These are phyloP conservation scores for Conidiobolus coronatus DNA, from an alignment of 371 early-diverging fungal species.

Conservation along the genomic window DNA sequence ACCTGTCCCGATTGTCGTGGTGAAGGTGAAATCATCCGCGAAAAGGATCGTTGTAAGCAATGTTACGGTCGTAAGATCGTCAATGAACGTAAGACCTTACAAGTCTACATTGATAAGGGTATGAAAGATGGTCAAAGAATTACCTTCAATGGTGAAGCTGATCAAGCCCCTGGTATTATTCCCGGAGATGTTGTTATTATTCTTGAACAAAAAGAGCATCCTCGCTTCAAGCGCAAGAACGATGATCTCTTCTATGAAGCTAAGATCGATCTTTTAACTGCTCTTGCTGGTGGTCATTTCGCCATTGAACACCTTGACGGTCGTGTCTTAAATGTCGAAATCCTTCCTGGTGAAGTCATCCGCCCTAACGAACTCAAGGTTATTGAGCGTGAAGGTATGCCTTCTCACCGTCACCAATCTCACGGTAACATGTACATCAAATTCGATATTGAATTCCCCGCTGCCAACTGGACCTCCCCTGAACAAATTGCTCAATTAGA, in stretches of 20 bases:
- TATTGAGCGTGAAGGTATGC: conserved; percentile 87
- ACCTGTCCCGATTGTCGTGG: conserved; percentile 40
- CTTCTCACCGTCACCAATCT: conserved; percentile 66
- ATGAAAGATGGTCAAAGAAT: conserved; percentile 78
- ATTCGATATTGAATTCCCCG: conserved; percentile 89
- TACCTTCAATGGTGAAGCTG: conserved; percentile 72
- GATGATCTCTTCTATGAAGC: conserved; percentile 47
- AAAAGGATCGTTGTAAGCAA: conserved; percentile 66
- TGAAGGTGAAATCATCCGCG: conserved; percentile 44
- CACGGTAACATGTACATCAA: conserved; percentile 78
- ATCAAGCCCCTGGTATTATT: conserved; percentile 53
- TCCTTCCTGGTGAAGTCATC: conserved; percentile 78
- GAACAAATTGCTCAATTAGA: conserved; percentile 18
- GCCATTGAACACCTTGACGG: conserved; percentile 72
- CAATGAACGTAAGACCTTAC: conserved; percentile 65
- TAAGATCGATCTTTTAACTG: conserved; percentile 70
- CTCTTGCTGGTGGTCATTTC: conserved; percentile 80
- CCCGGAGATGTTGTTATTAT: conserved; percentile 80
- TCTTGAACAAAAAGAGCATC: conserved; percentile 59
- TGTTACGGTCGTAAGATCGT: conserved; percentile 66
- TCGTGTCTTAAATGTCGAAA: conserved; percentile 60
- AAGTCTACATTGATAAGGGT: conserved; percentile 80
- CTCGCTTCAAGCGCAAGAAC: conserved; percentile 48
- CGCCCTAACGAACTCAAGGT: conserved; percentile 68
- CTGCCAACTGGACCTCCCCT: conserved; percentile 36